Base-by-base conservation (phyloP, 73 alveolate genomes). In the Paramecium tetraurelia region DNA sequence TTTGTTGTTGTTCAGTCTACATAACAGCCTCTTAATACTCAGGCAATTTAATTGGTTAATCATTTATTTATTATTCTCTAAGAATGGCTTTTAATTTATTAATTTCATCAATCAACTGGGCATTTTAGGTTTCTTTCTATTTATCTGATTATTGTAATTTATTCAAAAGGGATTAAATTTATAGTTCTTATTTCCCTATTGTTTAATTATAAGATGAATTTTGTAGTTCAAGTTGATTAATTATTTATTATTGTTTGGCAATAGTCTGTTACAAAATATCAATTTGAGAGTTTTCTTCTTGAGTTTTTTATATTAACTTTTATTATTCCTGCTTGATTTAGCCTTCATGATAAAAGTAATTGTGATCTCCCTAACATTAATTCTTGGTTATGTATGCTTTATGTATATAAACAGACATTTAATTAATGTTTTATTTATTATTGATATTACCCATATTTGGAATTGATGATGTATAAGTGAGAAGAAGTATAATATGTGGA, bases 401-500 rank as follows among this genome's bases (percentile, higher is more conserved):
- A 11, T 63, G 84, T 22, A 63, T 33, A 24, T 63, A 63, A 63
- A 63, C 84, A 14, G 84, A 63, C 84, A 63, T 63, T 63, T 63
- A 63, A 63, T 63, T 63, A 63, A 63, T 63, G 44, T 63, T 63
- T 63, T 63, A 63, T 27, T 63, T 63, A 63, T 63, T 63, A 63
- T 63, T 63, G 6, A 63, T 63, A 27, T 31, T 63, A 12, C 84
- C 84, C 3, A 24, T 63, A 31, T 27, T 0, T 63, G 50, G 24
- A 3, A 24, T 63, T 11, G 46, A 27, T 5, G 21, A 12, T 33
- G 9, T 33, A 22, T 33, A 63, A 63, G 0, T 12, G 7, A 31
- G 46, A 10, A 22, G 53, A 63, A 63, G 46, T 33, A 63, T 24
- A 27, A 63, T 63, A 22, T 63, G 84, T 63, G 24, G 84, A 27